Evolutionary conservation across 129 eudicot species (phyloP).

Genomic region (Erigeron canadensis): DNA sequence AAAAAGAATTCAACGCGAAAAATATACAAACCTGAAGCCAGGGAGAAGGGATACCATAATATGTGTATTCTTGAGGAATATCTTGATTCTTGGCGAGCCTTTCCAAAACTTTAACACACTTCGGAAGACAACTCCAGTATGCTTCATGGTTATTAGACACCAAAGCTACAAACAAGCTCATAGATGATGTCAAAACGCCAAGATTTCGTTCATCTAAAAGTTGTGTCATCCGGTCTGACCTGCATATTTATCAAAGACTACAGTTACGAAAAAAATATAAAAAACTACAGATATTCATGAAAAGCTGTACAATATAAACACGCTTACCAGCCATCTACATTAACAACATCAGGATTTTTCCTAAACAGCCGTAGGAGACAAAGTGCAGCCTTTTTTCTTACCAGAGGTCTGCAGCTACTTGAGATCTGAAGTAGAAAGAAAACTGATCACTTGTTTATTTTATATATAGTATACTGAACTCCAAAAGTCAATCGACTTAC

Average conservation of each 20-base stretch:
- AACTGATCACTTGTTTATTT: conserved; percentile 27
- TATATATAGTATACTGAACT: conserved; percentile 2
- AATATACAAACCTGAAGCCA: conserved; percentile 90
- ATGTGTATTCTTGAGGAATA: conserved; percentile 96
- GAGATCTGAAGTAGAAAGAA: conserved; percentile 59
- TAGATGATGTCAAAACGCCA: conserved; percentile 93
- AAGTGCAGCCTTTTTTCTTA: conserved; percentile 96
- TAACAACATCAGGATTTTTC: conserved; percentile 92
- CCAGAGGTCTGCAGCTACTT: conserved; percentile 95
- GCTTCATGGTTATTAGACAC: conserved; percentile 90
- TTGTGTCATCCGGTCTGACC: conserved; percentile 98
- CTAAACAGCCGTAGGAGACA: conserved; percentile 89
- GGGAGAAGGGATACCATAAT: conserved; percentile 97
- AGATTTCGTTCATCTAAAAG: conserved; percentile 91
- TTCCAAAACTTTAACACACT: conserved; percentile 92
- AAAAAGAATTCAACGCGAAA: conserved; percentile 17
- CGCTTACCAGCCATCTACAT: conserved; percentile 88
- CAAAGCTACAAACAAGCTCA: conserved; percentile 93
- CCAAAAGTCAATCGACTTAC: conserved; percentile 46
- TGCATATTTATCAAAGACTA: conserved; percentile 28
- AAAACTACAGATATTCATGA: not conserved
- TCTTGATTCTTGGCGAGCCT: conserved; percentile 92
- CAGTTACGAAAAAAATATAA: conserved; percentile 5
- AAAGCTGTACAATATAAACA: conserved; percentile 19
- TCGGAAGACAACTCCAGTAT: conserved; percentile 96